Conservation (phyloP, 768 basidiomycete genomes). For the Pleurotus citrinopileatus region DNA sequence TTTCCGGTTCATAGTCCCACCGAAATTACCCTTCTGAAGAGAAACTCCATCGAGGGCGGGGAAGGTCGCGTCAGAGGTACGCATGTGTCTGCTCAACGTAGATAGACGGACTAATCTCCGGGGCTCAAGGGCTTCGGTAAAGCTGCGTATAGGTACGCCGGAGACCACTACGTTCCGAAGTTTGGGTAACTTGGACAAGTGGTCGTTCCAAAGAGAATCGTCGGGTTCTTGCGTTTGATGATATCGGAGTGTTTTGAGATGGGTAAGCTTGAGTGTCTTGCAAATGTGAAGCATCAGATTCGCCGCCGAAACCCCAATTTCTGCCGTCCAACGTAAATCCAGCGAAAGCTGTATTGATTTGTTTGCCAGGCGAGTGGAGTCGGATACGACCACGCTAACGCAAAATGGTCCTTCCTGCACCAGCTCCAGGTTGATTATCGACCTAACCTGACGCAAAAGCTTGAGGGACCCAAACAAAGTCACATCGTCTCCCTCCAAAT, state of each 20-base stretch:
- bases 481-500: constrained; percentile 14
- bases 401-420: constrained; percentile 5
- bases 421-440: constrained; percentile 8
- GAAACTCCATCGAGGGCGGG: constrained; percentile 23
- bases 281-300: constrained; percentile 19
- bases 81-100: constrained; percentile 7
- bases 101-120: constrained; percentile 12
- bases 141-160: constrained; percentile 18
- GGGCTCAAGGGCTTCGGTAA: constrained; percentile 22
- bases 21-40: constrained; percentile 23
- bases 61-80: constrained; percentile 20
- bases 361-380: background rate
- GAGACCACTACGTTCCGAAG: constrained; percentile 22
- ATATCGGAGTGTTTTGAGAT: constrained; percentile 23
- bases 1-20: constrained; percentile 6
- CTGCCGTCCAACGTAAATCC: constrained; percentile 21
- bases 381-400: constrained; percentile 1
- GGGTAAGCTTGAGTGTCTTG: constrained; percentile 20
- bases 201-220: constrained; percentile 19
- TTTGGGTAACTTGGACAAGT: constrained; percentile 25
- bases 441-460: constrained; percentile 8
- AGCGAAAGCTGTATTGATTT: constrained; percentile 18
- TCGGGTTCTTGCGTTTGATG: constrained; percentile 17
- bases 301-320: constrained; percentile 13
- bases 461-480: constrained; percentile 20